Evolutionary conservation across 2,329 filamentous ascomycete species (phyloP).

Genomic region (Clathrospora elynae): DNA sequence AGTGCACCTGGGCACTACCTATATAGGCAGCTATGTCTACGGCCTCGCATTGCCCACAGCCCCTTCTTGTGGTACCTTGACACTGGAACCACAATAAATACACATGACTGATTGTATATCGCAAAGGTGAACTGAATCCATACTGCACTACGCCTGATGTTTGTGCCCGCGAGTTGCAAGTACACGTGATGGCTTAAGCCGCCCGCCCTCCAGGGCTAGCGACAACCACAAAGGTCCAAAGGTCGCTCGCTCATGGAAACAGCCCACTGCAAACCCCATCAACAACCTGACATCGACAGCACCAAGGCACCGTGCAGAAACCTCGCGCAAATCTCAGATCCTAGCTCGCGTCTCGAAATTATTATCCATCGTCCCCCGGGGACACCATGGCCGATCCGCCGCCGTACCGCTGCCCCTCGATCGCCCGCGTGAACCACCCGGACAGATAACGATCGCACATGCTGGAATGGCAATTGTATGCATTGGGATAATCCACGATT

Average conservation of each 20-base stretch:
- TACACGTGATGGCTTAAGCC: conserved; percentile 23
- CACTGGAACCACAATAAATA: too few species aligned
- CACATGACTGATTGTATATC: too few species aligned
- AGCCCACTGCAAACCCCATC: conserved; percentile 17
- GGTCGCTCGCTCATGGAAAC: conserved; percentile 16
- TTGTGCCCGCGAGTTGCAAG: conserved; percentile 1
- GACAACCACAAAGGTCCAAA: conserved; percentile 16
- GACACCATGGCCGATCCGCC: conserved; percentile 11
- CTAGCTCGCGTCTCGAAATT: neutral
- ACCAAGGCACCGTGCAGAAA: neutral
- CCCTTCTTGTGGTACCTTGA: too few species aligned
- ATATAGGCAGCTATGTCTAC: neutral
- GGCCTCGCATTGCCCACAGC: too few species aligned
- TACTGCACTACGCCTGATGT: too few species aligned
- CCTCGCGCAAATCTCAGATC: neutral
- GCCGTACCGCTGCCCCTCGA: conserved; percentile 28
- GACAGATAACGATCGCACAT: conserved; percentile 6
- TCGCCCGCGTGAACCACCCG: conserved; percentile 16
- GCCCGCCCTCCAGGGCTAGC: too few species aligned
- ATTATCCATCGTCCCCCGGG: neutral
- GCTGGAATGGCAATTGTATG: neutral
- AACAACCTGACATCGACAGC: conserved; percentile 7
- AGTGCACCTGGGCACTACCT: too few species aligned
- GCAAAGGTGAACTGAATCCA: too few species aligned
- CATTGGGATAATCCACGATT: neutral